Conservation (phyloP, 2,329 filamentous ascomycete species). For the Arthrobotrys sinensis region DNA sequence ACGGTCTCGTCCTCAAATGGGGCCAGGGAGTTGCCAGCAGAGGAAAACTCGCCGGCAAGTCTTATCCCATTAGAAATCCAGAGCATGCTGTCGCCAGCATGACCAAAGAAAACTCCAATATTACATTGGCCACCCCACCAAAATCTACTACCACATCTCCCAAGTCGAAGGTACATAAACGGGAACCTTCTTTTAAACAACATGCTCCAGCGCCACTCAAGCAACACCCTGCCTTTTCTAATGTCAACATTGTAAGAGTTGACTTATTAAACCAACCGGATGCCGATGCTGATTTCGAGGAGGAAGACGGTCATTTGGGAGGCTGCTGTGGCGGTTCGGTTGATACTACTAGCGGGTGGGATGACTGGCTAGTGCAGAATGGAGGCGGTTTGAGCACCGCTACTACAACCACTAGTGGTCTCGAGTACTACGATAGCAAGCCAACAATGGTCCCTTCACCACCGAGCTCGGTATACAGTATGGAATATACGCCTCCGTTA, state of each 20-base stretch:
- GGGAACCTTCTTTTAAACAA: conserved; percentile 49
- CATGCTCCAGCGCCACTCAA: conserved; percentile 43
- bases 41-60: conserved; percentile 59
- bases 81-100: conserved; percentile 54
- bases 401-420: conserved; percentile 30
- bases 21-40: conserved; percentile 61
- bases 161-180: conserved; percentile 45
- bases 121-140: conserved; percentile 44
- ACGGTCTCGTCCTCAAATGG: conserved; percentile 60
- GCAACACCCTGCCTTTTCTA: conserved; percentile 51
- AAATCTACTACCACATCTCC: conserved; percentile 55
- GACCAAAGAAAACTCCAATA: conserved; percentile 41
- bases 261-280: conserved; percentile 49
- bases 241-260: conserved; percentile 52
- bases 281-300: conserved; percentile 54
- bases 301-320: conserved; percentile 51
- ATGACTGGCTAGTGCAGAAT: conserved; percentile 53
- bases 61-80: conserved; percentile 54
- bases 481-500: conserved; percentile 44
- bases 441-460: conserved; percentile 57
- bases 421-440: conserved; percentile 54
- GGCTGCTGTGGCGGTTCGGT: conserved; percentile 45
- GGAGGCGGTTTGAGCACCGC: conserved; percentile 35
- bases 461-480: conserved; percentile 52
- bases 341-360: conserved; percentile 42